These are phyloP conservation scores for Trichocomaceae sp. DNA, from an alignment of 2,329 filamentous ascomycete genomes.

Conservation along the genomic window DNA sequence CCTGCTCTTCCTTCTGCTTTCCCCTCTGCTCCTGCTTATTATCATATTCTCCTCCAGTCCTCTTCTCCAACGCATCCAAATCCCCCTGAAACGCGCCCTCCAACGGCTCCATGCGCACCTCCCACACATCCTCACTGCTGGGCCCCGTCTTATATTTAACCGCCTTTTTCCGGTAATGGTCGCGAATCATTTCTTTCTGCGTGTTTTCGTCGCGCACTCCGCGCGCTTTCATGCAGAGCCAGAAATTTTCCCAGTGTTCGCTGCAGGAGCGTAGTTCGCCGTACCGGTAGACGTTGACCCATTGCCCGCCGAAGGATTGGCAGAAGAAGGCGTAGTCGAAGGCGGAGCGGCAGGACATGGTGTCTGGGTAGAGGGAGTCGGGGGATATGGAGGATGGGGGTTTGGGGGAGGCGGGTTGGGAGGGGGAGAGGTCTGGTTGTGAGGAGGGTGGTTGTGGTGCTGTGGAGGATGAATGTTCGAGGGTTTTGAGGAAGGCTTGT, in stretches of 20 bases:
- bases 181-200: constrained; percentile 55
- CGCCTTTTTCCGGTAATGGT: constrained; percentile 62
- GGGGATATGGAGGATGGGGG: constrained; percentile 43
- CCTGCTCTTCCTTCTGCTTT: not conserved
- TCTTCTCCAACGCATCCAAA: constrained; percentile 36
- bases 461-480: constrained; percentile 23
- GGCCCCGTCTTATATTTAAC: constrained; percentile 60
- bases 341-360: constrained; percentile 80
- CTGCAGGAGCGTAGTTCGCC: constrained; percentile 69
- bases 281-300: constrained; percentile 83
- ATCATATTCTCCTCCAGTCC: not conserved
- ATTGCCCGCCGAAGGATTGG: constrained; percentile 84
- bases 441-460: not conserved
- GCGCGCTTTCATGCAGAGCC: constrained; percentile 91
- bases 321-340: constrained; percentile 96
- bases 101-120: constrained; percentile 59
- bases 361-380: constrained; percentile 66
- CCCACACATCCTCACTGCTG: constrained; percentile 90
- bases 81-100: constrained; percentile 43
- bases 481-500: constrained; percentile 46
- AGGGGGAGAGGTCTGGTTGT: not conserved
- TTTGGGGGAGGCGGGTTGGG: constrained; percentile 15
- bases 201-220: constrained; percentile 47
- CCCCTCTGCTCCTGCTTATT: too few relatives aligned
- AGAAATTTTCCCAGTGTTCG: constrained; percentile 88